Base-by-base conservation (phyloP, 768 basidiomycete species). In the Amylocystis lapponica region DNA sequence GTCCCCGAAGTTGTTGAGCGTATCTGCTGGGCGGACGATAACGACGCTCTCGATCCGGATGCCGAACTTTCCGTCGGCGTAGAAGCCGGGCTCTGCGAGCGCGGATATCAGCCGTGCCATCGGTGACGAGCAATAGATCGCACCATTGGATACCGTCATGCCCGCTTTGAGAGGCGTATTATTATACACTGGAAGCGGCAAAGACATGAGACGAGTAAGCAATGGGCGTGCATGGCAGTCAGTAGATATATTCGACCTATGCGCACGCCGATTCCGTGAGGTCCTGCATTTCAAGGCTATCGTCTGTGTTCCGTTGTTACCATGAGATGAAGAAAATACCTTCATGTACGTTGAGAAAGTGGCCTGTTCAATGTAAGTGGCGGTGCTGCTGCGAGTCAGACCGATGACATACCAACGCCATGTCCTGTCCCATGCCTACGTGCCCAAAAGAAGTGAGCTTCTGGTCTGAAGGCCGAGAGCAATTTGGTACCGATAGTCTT, bases 291-390 rank as follows among this genome's bases (percentile, higher is more conserved):
- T 14, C 21, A 36, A 25, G 12, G 27, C 3, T 17, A 27, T 4
- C 10, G n/a, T 27, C 23, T 8, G 13, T 21, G 36, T 29, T 14
- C n/a, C n/a, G n/a, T n/a, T n/a, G n/a, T n/a, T n/a, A n/a, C n/a
- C n/a, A n/a, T n/a, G n/a, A n/a, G n/a, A 25, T 1, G 10, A 11
- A n/a, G 21, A 38, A 46, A 29, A 27, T 47, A 68, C 69, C 71
- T 73, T 98, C 93, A 55, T 97, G 94, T 0, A 97, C 94, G 48
- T 96, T 96, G 41, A 98, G 65, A 67, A 86, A 98, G 51, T 88
- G 83, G 0, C 95, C 58, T 60, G 16, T 3, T 13, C 1, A 10
- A 27, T 4, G 14, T 46, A 8, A 40, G 32, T 5, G 12, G 25
- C 29, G 13, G n/a, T 21, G 2, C 13, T 17, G n/a, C 36, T 16